These are phyloP conservation scores for Xylariaceae sp. DNA, from an alignment of 2,329 filamentous ascomycete species.

Conservation along the genomic window DNA sequence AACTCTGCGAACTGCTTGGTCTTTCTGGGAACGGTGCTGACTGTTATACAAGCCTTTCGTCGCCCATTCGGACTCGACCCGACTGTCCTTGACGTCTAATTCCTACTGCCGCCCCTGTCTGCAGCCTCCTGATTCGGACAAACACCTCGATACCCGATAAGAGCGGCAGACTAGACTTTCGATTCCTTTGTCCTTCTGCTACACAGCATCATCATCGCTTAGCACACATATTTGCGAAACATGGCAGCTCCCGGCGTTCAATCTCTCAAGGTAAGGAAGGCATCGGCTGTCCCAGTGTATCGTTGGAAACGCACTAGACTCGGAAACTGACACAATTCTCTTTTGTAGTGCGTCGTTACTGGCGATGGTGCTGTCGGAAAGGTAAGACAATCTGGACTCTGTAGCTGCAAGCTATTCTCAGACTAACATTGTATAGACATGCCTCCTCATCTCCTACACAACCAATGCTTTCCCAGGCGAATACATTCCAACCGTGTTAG, in stretches of 20 bases:
- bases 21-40: conserved; percentile 38
- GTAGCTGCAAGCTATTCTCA: neutral
- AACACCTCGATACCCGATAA: conserved; percentile 4
- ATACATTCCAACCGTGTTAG: conserved; percentile 97
- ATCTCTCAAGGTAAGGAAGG: conserved; percentile 75
- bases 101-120: too few relatives aligned
- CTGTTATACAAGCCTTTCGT: conserved; percentile 32
- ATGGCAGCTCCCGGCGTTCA: conserved; percentile 84
- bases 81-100: too few relatives aligned
- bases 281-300: conserved; percentile 3
- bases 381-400: conserved; percentile 49
- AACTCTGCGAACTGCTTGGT: conserved; percentile 32
- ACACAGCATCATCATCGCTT: conserved; percentile 14
- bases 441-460: conserved; percentile 97
- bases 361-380: conserved; percentile 99
- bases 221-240: conserved; percentile 38
- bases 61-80: conserved; percentile 19
- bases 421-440: conserved; percentile 61
- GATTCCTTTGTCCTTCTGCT: conserved; percentile 7
- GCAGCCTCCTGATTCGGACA: too few relatives aligned
- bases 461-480: conserved; percentile 99
- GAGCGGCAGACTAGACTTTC: conserved; percentile 1
- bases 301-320: conserved; percentile 11
- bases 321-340: conserved; percentile 33
- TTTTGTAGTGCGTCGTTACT: conserved; percentile 84